Conservation (phyloP, 352 stramenopile genomes). For the Phytophthora cactorum region DNA sequence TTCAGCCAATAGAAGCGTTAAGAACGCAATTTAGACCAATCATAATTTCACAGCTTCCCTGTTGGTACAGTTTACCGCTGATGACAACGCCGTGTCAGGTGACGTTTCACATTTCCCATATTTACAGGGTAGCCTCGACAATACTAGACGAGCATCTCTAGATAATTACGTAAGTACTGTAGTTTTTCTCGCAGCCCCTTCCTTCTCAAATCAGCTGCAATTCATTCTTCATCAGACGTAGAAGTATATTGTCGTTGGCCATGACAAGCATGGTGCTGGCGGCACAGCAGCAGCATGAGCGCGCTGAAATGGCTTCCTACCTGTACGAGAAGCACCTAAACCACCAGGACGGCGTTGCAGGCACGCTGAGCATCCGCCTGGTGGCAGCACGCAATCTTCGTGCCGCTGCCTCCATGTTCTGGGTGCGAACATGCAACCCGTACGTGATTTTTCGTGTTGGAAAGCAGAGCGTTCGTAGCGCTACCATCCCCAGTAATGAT, state of each 20-base stretch:
- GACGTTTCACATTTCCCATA: neutral
- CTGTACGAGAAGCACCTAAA: constrained; percentile 82
- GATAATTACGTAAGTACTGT: neutral
- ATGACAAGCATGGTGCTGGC: constrained; percentile 42
- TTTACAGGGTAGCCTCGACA: constrained; percentile 6
- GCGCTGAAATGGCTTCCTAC: constrained; percentile 59
- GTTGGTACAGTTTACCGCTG: too few relatives aligned
- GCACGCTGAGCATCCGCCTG: constrained; percentile 73
- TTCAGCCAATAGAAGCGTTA: constrained; percentile 13
- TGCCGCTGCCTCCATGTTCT: constrained; percentile 81
- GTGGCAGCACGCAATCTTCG: constrained; percentile 76
- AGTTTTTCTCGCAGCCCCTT: neutral
- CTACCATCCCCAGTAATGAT: constrained; percentile 74
- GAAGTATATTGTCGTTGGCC: neutral
- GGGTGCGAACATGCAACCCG: constrained; percentile 80
- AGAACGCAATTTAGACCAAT: too few relatives aligned
- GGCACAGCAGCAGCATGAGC: constrained; percentile 38
- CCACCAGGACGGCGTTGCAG: constrained; percentile 78
- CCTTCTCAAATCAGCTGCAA: neutral
- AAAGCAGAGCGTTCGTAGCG: constrained; percentile 69
- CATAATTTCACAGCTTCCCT: too few relatives aligned
- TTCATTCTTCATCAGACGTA: constrained; percentile 4
- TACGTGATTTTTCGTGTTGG: constrained; percentile 88
- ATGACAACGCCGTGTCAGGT: constrained; percentile 24
- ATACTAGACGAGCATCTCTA: neutral